These are phyloP conservation scores for Penicillium egyptiacum DNA, from an alignment of 495 filamentous ascomycete species.

Conservation along the genomic window DNA sequence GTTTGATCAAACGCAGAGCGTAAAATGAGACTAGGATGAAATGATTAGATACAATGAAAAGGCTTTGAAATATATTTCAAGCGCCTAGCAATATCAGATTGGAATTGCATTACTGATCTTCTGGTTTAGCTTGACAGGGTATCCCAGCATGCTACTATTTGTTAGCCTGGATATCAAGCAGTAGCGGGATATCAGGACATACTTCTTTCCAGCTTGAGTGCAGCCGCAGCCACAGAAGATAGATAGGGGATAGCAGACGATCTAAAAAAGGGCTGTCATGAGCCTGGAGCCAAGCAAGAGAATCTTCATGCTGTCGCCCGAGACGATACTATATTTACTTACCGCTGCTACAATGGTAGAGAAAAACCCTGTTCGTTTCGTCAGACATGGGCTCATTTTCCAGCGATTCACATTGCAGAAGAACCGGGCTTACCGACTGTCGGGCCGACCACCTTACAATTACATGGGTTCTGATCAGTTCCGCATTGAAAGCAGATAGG, in stretches of 20 bases:
- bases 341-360: conserved; percentile 53
- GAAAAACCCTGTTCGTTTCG: conserved; percentile 37
- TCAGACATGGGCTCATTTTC: conserved; percentile 2
- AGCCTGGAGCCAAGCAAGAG: conserved; percentile 8
- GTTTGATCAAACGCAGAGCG: not conserved
- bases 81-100: conserved; percentile 32
- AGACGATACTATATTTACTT: conserved; percentile 23
- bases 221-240: conserved; percentile 60
- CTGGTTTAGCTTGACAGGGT: conserved; percentile 56
- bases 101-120: conserved; percentile 56
- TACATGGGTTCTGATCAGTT: conserved; percentile 61
- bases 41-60: not conserved
- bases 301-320: not conserved
- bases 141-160: conserved; percentile 48
- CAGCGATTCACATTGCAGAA: not conserved
- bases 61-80: not conserved
- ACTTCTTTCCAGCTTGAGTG: conserved; percentile 59
- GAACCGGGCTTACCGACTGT: conserved; percentile 47
- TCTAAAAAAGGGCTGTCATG: conserved; percentile 28
- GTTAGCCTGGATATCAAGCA: conserved; percentile 13
- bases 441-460: conserved; percentile 62
- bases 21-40: not conserved
- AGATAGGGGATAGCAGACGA: conserved; percentile 59
- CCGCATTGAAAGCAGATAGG: conserved; percentile 57
- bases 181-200: conserved; percentile 18